Evolutionary conservation across 352 stramenopile genomes (phyloP).

Genomic region (Globisporangium iwayamae): DNA sequence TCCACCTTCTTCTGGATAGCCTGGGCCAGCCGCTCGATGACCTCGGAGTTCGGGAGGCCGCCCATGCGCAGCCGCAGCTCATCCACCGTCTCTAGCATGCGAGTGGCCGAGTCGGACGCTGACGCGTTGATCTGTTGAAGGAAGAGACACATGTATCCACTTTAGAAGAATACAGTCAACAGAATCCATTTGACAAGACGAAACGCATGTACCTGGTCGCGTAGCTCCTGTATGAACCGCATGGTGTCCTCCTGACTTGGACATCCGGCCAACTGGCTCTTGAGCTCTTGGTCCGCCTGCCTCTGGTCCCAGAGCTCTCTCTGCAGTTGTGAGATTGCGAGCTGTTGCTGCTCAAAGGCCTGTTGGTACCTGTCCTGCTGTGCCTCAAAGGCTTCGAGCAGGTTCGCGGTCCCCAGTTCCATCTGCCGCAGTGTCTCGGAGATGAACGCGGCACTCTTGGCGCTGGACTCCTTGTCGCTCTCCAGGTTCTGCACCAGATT

Average conservation of each 20-base stretch:
- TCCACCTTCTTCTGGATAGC: conserved; percentile 54
- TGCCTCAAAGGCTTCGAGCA: conserved; percentile 50
- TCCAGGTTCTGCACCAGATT: conserved; percentile 22
- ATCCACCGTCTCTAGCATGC: conserved; percentile 48
- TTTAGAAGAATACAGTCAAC: not conserved
- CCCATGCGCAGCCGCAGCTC: conserved; percentile 45
- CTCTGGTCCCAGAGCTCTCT: conserved; percentile 41
- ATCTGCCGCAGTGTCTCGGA: conserved; percentile 47
- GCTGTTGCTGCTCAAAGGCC: conserved; percentile 35
- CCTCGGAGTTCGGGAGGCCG: conserved; percentile 41
- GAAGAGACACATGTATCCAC: not conserved
- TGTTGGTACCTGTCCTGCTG: conserved; percentile 51
- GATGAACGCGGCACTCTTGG: conserved; percentile 25
- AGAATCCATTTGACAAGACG: not conserved
- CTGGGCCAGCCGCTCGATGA: conserved; percentile 37
- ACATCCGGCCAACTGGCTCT: conserved; percentile 37
- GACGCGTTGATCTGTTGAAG: conserved; percentile 32
- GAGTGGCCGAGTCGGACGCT: conserved; percentile 32
- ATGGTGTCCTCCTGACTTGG: conserved; percentile 67
- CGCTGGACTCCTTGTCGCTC: conserved; percentile 18
- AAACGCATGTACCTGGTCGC: conserved; percentile 41
- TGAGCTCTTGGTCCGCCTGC: conserved; percentile 40
- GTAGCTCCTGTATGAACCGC: conserved; percentile 43
- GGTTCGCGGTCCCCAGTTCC: conserved; percentile 54
- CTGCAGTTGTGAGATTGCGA: conserved; percentile 37